Evolutionary conservation across 352 stramenopile genomes (phyloP).

Genomic region (Nothophytophthora sp.): DNA sequence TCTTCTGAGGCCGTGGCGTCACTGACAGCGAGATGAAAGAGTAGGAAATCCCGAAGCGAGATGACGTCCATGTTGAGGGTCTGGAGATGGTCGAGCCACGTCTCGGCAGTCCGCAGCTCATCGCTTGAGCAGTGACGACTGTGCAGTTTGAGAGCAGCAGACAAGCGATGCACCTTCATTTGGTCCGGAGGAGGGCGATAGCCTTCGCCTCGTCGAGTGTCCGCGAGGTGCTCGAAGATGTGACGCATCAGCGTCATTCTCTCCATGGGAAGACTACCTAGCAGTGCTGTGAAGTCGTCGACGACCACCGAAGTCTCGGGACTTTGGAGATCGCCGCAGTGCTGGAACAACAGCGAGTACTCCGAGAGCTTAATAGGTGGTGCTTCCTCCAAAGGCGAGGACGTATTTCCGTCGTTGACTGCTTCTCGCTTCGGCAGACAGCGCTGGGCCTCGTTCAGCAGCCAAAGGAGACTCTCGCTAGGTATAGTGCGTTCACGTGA

Average conservation of each 20-base stretch:
- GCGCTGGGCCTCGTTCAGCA: slow-evolving; percentile 17
- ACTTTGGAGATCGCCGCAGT: slow-evolving; percentile 36
- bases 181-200: slow-evolving; percentile 44
- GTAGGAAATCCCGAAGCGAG: slow-evolving; percentile 37
- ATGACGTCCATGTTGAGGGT: slow-evolving; percentile 14
- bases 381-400: neutral
- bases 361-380: slow-evolving; percentile 36
- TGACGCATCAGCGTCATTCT: slow-evolving; percentile 42
- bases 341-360: slow-evolving; percentile 47
- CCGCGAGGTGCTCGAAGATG: slow-evolving; percentile 62
- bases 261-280: slow-evolving; percentile 36
- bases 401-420: neutral
- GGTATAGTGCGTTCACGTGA: slow-evolving; percentile 14
- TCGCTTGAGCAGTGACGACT: slow-evolving; percentile 36
- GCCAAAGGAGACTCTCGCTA: slow-evolving; percentile 10
- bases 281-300: slow-evolving; percentile 32
- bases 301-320: slow-evolving; percentile 18
- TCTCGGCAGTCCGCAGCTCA: slow-evolving; percentile 32
- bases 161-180: slow-evolving; percentile 49
- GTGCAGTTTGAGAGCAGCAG: slow-evolving; percentile 47
- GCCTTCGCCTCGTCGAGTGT: slow-evolving; percentile 43
- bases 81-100: slow-evolving; percentile 41
- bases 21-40: slow-evolving; percentile 49
- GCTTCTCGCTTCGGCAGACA: neutral
- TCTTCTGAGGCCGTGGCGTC: slow-evolving; percentile 52